Percentiles rank a stretch among this genome's conserved stretches.
phyloP scores from a whole-genome alignment of 305 asterid species.

The Fraxinus floribunda region DNA sequence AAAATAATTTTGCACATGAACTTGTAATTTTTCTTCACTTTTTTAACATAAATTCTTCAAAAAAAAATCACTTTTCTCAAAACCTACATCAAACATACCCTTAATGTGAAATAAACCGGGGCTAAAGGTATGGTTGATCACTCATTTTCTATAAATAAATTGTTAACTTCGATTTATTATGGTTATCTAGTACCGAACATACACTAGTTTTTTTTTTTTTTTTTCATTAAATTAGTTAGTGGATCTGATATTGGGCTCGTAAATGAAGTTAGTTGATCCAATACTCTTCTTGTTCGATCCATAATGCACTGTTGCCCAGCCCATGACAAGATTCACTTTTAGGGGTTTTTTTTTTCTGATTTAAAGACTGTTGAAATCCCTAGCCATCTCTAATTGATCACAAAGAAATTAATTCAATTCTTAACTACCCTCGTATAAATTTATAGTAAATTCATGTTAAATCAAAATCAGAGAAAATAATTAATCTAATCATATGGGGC shows the following conservation, averaged over 20 bases:
- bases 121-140: too few species aligned
- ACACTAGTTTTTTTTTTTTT: too few species aligned
- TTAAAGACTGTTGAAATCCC: constrained; percentile 29
- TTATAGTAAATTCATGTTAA: background rate
- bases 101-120: too few species aligned
- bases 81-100: too few species aligned
- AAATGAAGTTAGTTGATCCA: background rate
- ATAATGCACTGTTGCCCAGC: background rate
- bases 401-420: background rate
- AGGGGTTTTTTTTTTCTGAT: constrained; percentile 3
- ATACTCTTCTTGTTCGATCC: background rate
- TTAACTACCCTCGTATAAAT: background rate
- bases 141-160: too few species aligned
- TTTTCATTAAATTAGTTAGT: background rate
- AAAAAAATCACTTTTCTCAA: too few species aligned
- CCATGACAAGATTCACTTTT: background rate
- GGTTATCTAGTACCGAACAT: too few species aligned
- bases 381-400: constrained; percentile 2
- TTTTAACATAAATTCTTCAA: too few species aligned
- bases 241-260: constrained; percentile 16
- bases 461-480: background rate
- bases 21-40: too few species aligned
- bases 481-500: constrained; percentile 38
- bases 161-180: too few species aligned
- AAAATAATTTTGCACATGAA: too few species aligned